phyloP scores from a whole-genome alignment of 257 asterid genomes.

The Paraleonurus japonicus region DNA sequence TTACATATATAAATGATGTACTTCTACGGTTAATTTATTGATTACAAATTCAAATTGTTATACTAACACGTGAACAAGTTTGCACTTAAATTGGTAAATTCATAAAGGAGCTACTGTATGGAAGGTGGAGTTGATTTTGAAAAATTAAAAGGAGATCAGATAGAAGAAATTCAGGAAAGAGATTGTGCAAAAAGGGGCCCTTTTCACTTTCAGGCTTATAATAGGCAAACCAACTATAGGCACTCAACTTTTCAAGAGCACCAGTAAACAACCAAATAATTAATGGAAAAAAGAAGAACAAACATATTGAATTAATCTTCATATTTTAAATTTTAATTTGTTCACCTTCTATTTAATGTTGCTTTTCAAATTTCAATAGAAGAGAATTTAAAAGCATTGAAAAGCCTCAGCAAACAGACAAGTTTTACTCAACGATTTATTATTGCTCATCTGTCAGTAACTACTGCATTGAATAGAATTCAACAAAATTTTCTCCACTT shows the following conservation, averaged over 20 bases:
- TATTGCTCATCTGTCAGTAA: too few species aligned
- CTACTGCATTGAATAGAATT: too few species aligned
- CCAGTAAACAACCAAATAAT: background rate
- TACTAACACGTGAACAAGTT: too few species aligned
- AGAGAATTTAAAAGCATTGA: conserved; percentile 17
- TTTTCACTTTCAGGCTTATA: background rate
- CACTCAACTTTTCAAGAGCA: conserved; percentile 28
- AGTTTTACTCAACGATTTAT: too few species aligned
- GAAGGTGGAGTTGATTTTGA: background rate
- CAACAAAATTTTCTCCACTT: too few species aligned
- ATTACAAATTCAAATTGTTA: too few species aligned
- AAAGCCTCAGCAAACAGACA: too few species aligned
- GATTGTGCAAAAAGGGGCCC: background rate
- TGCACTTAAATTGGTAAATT: background rate
- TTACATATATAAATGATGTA: too few species aligned
- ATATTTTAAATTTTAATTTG: background rate
- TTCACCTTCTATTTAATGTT: background rate
- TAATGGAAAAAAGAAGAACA: conserved; percentile 9
- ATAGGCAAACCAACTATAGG: conserved; percentile 25
- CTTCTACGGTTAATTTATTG: too few species aligned
- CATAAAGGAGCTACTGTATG: background rate
- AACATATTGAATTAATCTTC: too few species aligned
- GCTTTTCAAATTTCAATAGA: background rate
- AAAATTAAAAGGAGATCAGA: background rate
- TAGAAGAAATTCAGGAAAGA: background rate